Evolutionary conservation across 2,329 filamentous ascomycete species (phyloP), one percentile per base, ranked within the genome.

Genomic region (Chrysoporthe deuterocubensis): DNA sequence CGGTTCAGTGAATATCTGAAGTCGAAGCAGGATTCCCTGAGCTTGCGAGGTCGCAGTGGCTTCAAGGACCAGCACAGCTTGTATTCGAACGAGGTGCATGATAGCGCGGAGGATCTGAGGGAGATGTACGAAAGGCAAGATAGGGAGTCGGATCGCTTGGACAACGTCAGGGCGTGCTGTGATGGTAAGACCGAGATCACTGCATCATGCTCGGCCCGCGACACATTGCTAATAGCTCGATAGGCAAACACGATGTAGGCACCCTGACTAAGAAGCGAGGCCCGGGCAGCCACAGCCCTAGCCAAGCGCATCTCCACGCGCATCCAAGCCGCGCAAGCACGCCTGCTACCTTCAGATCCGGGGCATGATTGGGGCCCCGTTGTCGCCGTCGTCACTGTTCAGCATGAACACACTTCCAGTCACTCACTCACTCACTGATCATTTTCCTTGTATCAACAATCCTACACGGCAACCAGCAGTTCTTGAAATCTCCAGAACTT

Each of bases 81-180:
- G 26, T 80, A 78, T 65, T 82, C 85, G 71, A 80, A 83, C 70
- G 86, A 87, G 73, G 87, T 88, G 18, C 89, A 90, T 71, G 92
- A 95, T 76, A 93, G 90, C 74, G 92, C 92, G 3, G 93, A 97
- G 78, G 93, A 97, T 76, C 78, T 97, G 67, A 85, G 93, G 67
- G 86, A 90, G 71, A 89, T 94, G 71, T 92, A 95, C 74, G 92
- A 95, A 79, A 85, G 87, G 71, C 90, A 94, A 76, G 91, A 95
- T 74, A 84, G 89, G 65, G 92, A 94, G 72, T 84, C 90, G 37
- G 92, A 94, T 76, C 86, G 90, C 70, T 84, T 98, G 74, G 95
- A 98, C 84, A 97, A 99, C 78, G 96, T 99, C 71, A 87, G 96
- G 76, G 94, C 95, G 69, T 99, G 96, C 82, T 99, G 96, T 80